Evolutionary conservation across 371 early-diverging fungal species (phyloP).

Genomic region (Lichtheimia corymbifera): DNA sequence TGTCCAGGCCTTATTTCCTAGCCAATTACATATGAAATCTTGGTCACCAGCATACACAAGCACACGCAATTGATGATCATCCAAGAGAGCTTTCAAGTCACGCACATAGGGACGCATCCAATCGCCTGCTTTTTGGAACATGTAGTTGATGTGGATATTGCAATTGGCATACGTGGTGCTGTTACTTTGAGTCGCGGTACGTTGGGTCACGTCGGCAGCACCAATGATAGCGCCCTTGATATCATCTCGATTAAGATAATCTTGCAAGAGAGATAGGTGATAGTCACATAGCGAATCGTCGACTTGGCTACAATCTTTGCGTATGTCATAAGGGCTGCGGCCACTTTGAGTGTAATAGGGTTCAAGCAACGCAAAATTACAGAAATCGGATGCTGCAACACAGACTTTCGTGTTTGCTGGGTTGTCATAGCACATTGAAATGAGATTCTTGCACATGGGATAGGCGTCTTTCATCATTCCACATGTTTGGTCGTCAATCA

Average conservation of each 20-base stretch:
- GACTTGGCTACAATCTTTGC: conserved; percentile 62
- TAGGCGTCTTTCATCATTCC: conserved; percentile 71
- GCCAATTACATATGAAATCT: conserved; percentile 90
- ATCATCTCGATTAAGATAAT: conserved; percentile 76
- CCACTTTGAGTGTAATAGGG: conserved; percentile 67
- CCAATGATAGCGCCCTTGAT: conserved; percentile 81
- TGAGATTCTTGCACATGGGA: conserved; percentile 78
- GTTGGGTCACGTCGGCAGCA: not conserved
- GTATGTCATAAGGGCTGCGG: conserved; percentile 83
- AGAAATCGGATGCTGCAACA: conserved; percentile 85
- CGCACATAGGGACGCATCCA: conserved; percentile 88
- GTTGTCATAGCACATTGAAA: conserved; percentile 83
- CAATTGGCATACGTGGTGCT: conserved; percentile 70
- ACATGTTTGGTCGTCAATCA: conserved; percentile 67
- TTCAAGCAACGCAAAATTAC: conserved; percentile 72
- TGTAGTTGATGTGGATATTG: conserved; percentile 79
- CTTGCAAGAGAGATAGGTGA: conserved; percentile 76
- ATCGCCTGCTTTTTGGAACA: conserved; percentile 80
- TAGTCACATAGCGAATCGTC: conserved; percentile 77
- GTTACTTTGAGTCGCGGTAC: conserved; percentile 22
- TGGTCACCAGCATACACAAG: conserved; percentile 91
- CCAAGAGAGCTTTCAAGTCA: conserved; percentile 74
- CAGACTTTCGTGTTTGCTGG: conserved; percentile 68
- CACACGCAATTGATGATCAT: conserved; percentile 74
- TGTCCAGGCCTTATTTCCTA: conserved; percentile 94